Percentiles rank a stretch among this genome's conserved stretches.
Conservation (phyloP, 129 eudicot species). For the Ambrosia trifida region DNA sequence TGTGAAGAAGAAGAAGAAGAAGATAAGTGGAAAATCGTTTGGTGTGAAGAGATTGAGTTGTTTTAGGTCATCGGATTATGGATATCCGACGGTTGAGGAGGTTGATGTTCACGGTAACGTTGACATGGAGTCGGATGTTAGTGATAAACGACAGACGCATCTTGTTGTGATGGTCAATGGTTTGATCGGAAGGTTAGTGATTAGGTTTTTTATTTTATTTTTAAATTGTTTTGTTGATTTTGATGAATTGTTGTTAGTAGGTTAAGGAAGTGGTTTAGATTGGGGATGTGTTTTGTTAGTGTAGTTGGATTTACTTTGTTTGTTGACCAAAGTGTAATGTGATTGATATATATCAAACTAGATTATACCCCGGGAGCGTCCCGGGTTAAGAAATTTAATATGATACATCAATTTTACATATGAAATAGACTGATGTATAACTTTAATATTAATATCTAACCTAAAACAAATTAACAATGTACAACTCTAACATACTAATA, state of each 20-base stretch:
- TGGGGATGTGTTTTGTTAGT: too few species aligned
- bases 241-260: background rate
- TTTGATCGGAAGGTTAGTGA: slow-evolving; percentile 75
- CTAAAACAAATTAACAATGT: too few species aligned
- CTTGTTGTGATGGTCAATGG: slow-evolving; percentile 83
- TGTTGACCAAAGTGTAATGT: too few species aligned
- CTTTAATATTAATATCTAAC: too few species aligned
- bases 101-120: slow-evolving; percentile 47
- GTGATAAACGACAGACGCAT: slow-evolving; percentile 41
- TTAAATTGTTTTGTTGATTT: background rate
- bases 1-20: slow-evolving; percentile 28
- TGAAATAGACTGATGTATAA: too few species aligned
- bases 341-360: too few species aligned
- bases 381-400: too few species aligned
- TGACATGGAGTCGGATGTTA: slow-evolving; percentile 52
- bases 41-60: slow-evolving; percentile 49
- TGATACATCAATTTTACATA: too few species aligned
- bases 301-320: too few species aligned
- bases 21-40: slow-evolving; percentile 5
- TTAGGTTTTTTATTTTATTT: background rate
- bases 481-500: too few species aligned
- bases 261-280: too few species aligned
- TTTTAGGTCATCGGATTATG: slow-evolving; percentile 47
- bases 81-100: slow-evolving; percentile 48
- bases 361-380: too few species aligned